Evolutionary conservation across 805 yeast species (phyloP), one percentile per base, ranked within the genome.

Genomic region (Sugiyamaella qingdaonensis): DNA sequence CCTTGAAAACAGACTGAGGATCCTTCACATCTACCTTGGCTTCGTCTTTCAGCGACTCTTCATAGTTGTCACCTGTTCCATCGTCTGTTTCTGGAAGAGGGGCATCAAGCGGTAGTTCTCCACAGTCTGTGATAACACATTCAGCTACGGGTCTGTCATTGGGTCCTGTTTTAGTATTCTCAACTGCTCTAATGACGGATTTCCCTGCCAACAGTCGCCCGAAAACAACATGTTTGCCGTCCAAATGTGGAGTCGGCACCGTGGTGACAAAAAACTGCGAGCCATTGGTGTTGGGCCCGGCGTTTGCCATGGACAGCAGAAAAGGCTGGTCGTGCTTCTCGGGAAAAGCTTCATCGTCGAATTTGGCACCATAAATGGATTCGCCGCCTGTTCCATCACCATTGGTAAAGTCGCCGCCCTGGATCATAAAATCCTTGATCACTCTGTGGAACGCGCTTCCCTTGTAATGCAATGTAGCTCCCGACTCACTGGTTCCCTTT

Each of bases 211-310:
- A 54, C 2, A 89, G 89, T 52, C 70, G 72, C 1, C 96, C 97
- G 68, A 90, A 85, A 1, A 88, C 82, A 0, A 90, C 74, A 63
- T 88, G 91, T 60, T 84, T 85, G 1, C 88, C 87, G 43, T 78
- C 80, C 55, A 90, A 70, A 68, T 89, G 96, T 1, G 88, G 54
- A 31, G 54, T 51, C 18, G 85, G 10, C 84, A 78, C 2, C 88
- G 79, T 51, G 73, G 95, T 86, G 69, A 88, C 84, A 76, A 88
- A 88, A 74, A 88, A 88, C 73, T 88, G 96, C 19, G 95, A 86
- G 21, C 95, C 94, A 69, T 88, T 88, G 69, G 96, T 86, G 81
- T 86, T 85, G 71, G 92, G 92, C 62, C 96, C 96, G 54, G 92
- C 86, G 64, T 88, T 88, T 58, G 96, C 96, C 96, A 88, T 88